Evolutionary conservation across 192 early-diverging fungal genomes (phyloP), one percentile per base, ranked within the genome.

Genomic region (Coemansia reversa): DNA sequence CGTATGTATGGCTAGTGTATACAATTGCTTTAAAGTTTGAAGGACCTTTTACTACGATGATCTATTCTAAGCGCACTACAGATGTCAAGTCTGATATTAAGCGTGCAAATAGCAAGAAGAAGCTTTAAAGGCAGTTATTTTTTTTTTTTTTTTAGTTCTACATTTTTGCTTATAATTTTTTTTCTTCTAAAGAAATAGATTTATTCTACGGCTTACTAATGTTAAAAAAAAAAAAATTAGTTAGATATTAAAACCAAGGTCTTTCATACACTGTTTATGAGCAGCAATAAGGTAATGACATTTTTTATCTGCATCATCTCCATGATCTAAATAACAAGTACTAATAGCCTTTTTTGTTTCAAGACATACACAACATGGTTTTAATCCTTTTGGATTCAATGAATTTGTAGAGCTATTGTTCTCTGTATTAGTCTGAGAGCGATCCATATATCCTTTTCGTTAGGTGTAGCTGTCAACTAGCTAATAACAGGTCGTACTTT

Each of bases 301-400:
- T 66, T 90, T 90, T 60, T 91, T 88, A 70, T 98, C 94, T 42
- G 70, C 76, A 14, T 69, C 60, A 57, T 79, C 76, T 45, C 94
- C 94, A 2, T 86, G 81, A 30, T 84, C 82, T 58, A 98, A 86
- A 48, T 93, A 89, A 62, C 96, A 98, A 32, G 92, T 86, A 73
- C 96, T 94, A 57, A 94, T 87, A 39, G 80, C 86, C 71, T 88
- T 91, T 70, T 95, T 93, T 8, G 96, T 98, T 63, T 98, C 96
- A 29, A 93, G 94, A 69, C 96, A 98, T 19, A 93, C 93, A 72
- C 96, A 98, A 84, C 96, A 98, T 22, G 96, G 96, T 80, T 95
- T 96, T 70, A 87, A 32, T 28, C 45, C 55, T 24, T 25, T 49
- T 50, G 63, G 52, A 29, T 56, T 45, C 53, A 29, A 57, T 48